Conservation (phyloP, 148 eudicot genomes). For the Chenopodium album region DNA sequence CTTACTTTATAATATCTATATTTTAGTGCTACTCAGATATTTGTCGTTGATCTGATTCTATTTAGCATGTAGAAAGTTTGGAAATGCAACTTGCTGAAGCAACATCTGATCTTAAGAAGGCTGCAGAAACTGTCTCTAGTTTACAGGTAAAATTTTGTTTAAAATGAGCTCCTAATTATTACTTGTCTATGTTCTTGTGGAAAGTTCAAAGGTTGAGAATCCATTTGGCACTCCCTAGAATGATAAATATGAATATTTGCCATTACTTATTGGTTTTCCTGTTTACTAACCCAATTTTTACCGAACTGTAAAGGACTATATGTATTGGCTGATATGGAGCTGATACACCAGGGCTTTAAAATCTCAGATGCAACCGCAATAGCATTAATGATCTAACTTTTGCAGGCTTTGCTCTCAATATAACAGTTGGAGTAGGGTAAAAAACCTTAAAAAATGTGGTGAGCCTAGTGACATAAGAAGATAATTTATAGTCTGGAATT, state of each 20-base stretch:
- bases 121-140: conserved; percentile 82
- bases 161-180: neutral
- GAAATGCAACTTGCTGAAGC: conserved; percentile 87
- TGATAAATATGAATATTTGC: neutral
- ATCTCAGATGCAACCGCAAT: neutral
- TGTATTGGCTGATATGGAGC: neutral
- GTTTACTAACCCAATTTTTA: neutral
- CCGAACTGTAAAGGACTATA: neutral
- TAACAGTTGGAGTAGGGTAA: no score
- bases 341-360: neutral
- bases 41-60: conserved; percentile 28
- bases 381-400: neutral
- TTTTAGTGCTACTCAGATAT: conserved; percentile 7
- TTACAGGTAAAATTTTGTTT: conserved; percentile 57
- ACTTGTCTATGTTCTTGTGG: neutral
- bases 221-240: neutral
- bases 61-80: conserved; percentile 73
- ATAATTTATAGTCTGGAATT: no score
- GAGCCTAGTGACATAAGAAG: no score
- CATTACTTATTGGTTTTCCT: neutral
- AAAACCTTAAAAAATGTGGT: no score
- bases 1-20: neutral
- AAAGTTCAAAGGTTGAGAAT: neutral
- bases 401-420: no score
- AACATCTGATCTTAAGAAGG: conserved; percentile 71